Evolutionary conservation across 2,329 filamentous ascomycete genomes (phyloP).

Genomic region (Stagonosporopsis chrysanthemi): DNA sequence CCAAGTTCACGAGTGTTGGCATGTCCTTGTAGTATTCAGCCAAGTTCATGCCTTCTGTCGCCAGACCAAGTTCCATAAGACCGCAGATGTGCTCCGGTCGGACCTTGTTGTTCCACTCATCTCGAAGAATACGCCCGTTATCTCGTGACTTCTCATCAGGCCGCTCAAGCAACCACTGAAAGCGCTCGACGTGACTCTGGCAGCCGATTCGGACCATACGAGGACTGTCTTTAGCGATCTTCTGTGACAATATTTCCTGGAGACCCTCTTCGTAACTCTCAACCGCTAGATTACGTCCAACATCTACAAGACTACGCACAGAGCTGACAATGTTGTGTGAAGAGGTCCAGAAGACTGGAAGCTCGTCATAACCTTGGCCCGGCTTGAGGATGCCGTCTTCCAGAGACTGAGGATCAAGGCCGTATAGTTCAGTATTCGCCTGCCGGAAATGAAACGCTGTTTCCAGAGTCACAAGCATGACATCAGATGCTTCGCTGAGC

Average conservation of each 20-base stretch:
- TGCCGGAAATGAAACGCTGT: slow-evolving; percentile 74
- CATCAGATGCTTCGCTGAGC: slow-evolving; percentile 74
- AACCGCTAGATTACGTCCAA: slow-evolving; percentile 52
- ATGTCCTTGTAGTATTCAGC: slow-evolving; percentile 71
- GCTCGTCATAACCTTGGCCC: slow-evolving; percentile 67
- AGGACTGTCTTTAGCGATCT: slow-evolving; percentile 55
- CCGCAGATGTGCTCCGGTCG: slow-evolving; percentile 53
- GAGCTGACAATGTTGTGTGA: slow-evolving; percentile 57
- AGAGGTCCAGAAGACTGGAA: slow-evolving; percentile 89
- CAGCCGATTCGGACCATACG: slow-evolving; percentile 66
- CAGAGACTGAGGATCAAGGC: slow-evolving; percentile 71
- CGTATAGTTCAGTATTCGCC: slow-evolving; percentile 74
- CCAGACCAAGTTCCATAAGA: slow-evolving; percentile 59
- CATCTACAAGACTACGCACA: slow-evolving; percentile 48
- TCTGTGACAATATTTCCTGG: slow-evolving; percentile 50
- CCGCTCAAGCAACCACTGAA: slow-evolving; percentile 64
- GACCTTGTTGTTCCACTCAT: slow-evolving; percentile 50
- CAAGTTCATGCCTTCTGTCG: slow-evolving; percentile 65
- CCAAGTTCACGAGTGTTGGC: slow-evolving; percentile 64
- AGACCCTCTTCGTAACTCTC: slow-evolving; percentile 50
- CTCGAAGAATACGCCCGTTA: slow-evolving; percentile 58
- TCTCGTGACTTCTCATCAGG: slow-evolving; percentile 57
- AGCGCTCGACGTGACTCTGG: slow-evolving; percentile 65
- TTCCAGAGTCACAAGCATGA: slow-evolving; percentile 71
- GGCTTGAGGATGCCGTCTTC: slow-evolving; percentile 52